Evolutionary conservation across 1,139 yeast genomes (phyloP).

Genomic region (Lodderomyces theae): DNA sequence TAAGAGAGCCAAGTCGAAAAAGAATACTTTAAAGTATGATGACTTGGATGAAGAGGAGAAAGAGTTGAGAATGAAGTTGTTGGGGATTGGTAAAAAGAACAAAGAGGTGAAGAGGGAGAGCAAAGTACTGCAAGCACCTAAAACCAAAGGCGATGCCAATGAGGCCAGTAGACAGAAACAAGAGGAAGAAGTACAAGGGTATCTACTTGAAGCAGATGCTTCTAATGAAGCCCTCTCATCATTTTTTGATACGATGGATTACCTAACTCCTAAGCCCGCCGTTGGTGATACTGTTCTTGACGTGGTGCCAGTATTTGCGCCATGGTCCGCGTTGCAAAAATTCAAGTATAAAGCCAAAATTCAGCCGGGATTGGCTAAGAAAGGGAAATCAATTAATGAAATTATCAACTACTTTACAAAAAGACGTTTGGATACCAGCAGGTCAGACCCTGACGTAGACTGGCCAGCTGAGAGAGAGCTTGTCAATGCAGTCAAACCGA

Average conservation of each 20-base stretch:
- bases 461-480: constrained; percentile 72
- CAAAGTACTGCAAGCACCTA: constrained; percentile 26
- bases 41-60: constrained; percentile 93
- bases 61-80: constrained; percentile 64
- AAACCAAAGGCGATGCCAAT: constrained; percentile 23
- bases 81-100: constrained; percentile 77
- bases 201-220: constrained; percentile 34
- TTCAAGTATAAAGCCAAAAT: constrained; percentile 81
- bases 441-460: constrained; percentile 54
- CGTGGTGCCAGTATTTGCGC: constrained; percentile 86
- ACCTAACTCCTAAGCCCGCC: constrained; percentile 42
- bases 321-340: constrained; percentile 78
- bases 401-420: constrained; percentile 56
- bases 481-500: constrained; percentile 56
- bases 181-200: constrained; percentile 50
- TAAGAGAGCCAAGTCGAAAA: constrained; percentile 78
- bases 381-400: constrained; percentile 82
- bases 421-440: constrained; percentile 52
- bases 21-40: constrained; percentile 77
- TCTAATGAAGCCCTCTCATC: constrained; percentile 29
- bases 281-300: constrained; percentile 47
- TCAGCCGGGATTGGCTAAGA: constrained; percentile 83
- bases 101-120: constrained; percentile 32
- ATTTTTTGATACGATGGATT: constrained; percentile 40
- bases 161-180: constrained; percentile 46